Base-by-base conservation (phyloP, 2,329 filamentous ascomycete genomes). In the Lithohypha guttulata region DNA sequence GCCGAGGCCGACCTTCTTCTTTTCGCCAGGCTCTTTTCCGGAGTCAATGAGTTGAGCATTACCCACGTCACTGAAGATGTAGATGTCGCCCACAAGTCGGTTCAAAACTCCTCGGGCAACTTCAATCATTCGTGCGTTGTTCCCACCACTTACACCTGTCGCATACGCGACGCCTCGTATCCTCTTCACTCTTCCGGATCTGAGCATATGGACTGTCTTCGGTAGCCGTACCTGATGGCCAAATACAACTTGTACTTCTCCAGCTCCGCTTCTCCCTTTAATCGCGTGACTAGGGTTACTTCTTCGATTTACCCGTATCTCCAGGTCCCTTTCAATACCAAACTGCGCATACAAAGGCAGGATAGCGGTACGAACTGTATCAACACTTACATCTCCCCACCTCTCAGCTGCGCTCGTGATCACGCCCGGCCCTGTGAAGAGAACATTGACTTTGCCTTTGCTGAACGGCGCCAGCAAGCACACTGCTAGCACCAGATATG, bases 101-200 rank as follows among this genome's bases (percentile, higher is more conserved):
- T 98, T 98, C 32, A 98, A 69, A 8, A 98, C 72, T 33, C 85
- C 85, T 51, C 89, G 73, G 8, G 87, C 86, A 2, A 81, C 76
- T 55, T 94, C 84, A 55, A 96, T 98, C 83, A 95, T 93, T 48
- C 91, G 74, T 46, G 81, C 84, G 58, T 96, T 98, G 59, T 95
- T 95, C 34, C 81, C 86, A 0, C 84, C 89, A 8, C 84, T 83
- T 1, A 96, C 87, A 32, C 93, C 91, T 1, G 84, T 86, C 40
- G 83, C 82, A 62, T 96, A 98, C 33, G 91, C 87, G 29, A 98
- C 91, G 43, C 91, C 91, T 41, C 89, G 74, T 49, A 98, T 82
- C 51, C 79, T 77, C 71, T 86, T 89, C 53, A 98, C 81, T 41
- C 84, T 71, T 6, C 91, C 91, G 0, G 87, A 77, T 47, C 76